These are phyloP conservation scores for Phlegmacium glaucopus DNA, from an alignment of 768 basidiomycete genomes.

Conservation along the genomic window DNA sequence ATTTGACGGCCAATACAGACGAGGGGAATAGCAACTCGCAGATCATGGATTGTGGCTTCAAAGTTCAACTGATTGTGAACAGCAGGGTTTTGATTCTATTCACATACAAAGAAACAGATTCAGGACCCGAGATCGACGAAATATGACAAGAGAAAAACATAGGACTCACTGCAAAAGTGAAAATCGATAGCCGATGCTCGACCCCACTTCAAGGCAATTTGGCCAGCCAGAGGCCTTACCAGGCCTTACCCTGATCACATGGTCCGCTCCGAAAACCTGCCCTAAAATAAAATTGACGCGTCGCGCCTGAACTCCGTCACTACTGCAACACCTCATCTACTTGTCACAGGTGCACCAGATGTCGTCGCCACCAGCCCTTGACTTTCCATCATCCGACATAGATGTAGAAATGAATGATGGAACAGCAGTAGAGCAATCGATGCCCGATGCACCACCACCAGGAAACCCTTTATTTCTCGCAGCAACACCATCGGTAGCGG, in stretches of 20 bases:
- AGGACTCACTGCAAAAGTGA: too few relatives aligned
- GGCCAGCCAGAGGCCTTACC: too few relatives aligned
- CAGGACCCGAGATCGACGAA: too few relatives aligned
- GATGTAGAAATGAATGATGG: conserved; percentile 36
- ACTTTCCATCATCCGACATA: conserved; percentile 62
- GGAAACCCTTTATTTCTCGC: conserved; percentile 50
- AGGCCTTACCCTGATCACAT: not conserved
- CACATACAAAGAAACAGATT: too few relatives aligned
- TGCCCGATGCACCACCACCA: conserved; percentile 38
- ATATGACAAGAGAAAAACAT: too few relatives aligned
- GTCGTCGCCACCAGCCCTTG: conserved; percentile 63
- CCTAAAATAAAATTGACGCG: conserved; percentile 51
- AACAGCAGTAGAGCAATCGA: conserved; percentile 31
- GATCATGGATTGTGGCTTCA: too few relatives aligned
- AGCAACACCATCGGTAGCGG: conserved; percentile 48
- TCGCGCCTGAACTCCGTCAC: conserved; percentile 15
- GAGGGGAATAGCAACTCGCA: too few relatives aligned
- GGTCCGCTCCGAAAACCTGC: conserved; percentile 25
- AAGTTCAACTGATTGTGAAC: conserved; percentile 3
- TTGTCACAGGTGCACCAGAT: conserved; percentile 19
- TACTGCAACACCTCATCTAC: conserved; percentile 12
- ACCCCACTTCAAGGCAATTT: too few relatives aligned
- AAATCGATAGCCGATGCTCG: too few relatives aligned
- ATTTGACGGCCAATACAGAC: too few relatives aligned
- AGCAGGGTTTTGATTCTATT: too few relatives aligned